Evolutionary conservation across 257 asterid genomes (phyloP).

Genomic region (Penstemon eatonii): DNA sequence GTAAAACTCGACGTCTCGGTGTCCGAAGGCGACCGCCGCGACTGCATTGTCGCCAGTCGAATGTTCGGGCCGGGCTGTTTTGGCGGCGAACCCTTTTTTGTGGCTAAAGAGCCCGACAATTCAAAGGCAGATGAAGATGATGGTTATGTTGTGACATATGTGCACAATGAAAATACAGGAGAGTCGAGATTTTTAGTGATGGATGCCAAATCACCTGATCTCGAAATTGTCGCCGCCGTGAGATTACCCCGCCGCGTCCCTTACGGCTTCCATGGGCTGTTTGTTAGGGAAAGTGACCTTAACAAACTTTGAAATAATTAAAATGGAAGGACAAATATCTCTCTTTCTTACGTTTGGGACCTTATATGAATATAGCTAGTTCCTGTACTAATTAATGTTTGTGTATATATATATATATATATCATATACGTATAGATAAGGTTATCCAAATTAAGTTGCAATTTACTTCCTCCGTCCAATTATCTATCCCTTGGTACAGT

Average conservation of each 20-base stretch:
- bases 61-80: constrained; percentile 45
- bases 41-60: constrained; percentile 47
- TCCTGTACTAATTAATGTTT: no score
- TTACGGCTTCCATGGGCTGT: constrained; percentile 81
- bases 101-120: constrained; percentile 41
- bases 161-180: constrained; percentile 63
- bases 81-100: constrained; percentile 54
- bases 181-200: constrained; percentile 69
- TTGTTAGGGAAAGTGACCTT: constrained; percentile 51
- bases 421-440: no score
- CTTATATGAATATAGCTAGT: no score
- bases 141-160: constrained; percentile 60
- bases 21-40: constrained; percentile 39
- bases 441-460: no score
- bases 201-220: constrained; percentile 72
- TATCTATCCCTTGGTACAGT: no score
- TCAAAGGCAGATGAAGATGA: constrained; percentile 60
- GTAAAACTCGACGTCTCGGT: constrained; percentile 45
- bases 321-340: not conserved
- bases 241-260: constrained; percentile 74
- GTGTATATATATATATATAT: no score
- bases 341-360: no score
- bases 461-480: no score
- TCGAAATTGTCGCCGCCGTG: constrained; percentile 65
- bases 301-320: constrained; percentile 31